phyloP scores from a whole-genome alignment of 176 grass and related monocot species.

The Melocanna baccifera region DNA sequence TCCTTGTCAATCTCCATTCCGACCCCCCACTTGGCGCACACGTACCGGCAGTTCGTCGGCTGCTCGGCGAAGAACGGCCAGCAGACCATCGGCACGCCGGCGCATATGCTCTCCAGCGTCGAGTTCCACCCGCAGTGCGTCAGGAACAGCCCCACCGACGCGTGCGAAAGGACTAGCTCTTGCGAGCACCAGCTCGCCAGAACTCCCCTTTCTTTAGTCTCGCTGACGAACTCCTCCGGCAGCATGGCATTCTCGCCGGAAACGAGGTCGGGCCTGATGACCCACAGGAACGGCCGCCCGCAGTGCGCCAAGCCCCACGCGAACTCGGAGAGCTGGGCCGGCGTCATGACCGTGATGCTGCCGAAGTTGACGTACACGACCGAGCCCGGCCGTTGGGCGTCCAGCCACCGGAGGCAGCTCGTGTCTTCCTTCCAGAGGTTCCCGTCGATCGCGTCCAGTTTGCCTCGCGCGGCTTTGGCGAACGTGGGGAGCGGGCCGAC shows the following conservation, averaged over 20 bases:
- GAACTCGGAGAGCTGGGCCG: not conserved
- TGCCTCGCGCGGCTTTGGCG: not conserved
- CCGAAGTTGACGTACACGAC: conserved; percentile 92
- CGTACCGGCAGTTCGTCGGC: conserved; percentile 46
- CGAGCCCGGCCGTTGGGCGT: conserved; percentile 11
- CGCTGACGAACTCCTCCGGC: conserved; percentile 26
- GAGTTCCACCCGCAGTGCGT: conserved; percentile 9
- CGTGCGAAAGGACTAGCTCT: conserved; percentile 45
- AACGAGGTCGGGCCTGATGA: conserved; percentile 49
- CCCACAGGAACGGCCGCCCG: conserved; percentile 51
- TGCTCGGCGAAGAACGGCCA: conserved; percentile 86
- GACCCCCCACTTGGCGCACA: conserved; percentile 45
- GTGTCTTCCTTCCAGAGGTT: conserved; percentile 73
- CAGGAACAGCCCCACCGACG: conserved; percentile 28
- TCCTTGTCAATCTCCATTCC: conserved; percentile 55
- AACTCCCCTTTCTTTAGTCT: conserved; percentile 33
- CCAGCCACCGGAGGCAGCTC: conserved; percentile 55
- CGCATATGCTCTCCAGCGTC: conserved; percentile 35
- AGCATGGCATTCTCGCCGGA: conserved; percentile 26
- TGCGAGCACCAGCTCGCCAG: conserved; percentile 61
- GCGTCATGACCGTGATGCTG: conserved; percentile 61
- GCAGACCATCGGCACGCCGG: conserved; percentile 59
- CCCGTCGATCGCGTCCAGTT: conserved; percentile 12
- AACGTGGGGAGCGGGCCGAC: conserved; percentile 46
- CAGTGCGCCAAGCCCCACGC: conserved; percentile 28